Conservation (phyloP, 805 yeast genomes). For the Nakazawaea peltata region DNA sequence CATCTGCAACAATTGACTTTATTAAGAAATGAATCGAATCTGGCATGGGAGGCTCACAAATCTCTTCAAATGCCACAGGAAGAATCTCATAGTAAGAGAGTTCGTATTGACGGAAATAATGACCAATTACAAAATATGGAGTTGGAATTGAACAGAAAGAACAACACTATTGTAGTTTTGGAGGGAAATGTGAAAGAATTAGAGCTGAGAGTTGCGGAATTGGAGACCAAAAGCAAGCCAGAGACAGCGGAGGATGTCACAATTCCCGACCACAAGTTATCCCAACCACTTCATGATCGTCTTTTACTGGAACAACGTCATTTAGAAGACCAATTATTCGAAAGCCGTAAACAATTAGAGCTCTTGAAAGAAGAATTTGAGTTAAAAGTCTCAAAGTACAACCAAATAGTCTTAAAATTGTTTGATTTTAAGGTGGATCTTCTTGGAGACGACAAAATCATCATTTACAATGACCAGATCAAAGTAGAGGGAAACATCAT, state of each 20-base stretch:
- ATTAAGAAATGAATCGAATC: too few species aligned
- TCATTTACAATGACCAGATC: too few species aligned
- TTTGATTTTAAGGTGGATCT: slow-evolving; percentile 74
- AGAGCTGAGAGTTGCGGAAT: background rate
- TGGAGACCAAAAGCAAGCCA: background rate
- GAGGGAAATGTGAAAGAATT: background rate
- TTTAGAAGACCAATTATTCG: slow-evolving; percentile 38
- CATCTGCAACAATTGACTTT: background rate
- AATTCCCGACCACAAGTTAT: background rate
- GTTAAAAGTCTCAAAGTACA: slow-evolving; percentile 62
- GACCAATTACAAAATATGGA: background rate
- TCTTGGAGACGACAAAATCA: too few species aligned
- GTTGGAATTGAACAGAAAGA: background rate
- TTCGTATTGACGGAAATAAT: background rate
- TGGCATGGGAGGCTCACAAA: too few species aligned
- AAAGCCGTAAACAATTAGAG: slow-evolving; percentile 39
- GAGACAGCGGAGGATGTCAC: background rate
- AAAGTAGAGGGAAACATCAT: too few species aligned
- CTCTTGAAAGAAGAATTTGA: slow-evolving; percentile 53
- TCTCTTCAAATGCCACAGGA: background rate
- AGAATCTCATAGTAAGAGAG: background rate
- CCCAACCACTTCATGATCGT: slow-evolving; percentile 48
- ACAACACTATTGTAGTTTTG: background rate
- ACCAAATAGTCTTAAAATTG: slow-evolving; percentile 56
- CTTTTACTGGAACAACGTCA: slow-evolving; percentile 43